These are phyloP conservation scores for Aspergillus glaucus DNA, from an alignment of 2,329 filamentous ascomycete species.

Conservation along the genomic window DNA sequence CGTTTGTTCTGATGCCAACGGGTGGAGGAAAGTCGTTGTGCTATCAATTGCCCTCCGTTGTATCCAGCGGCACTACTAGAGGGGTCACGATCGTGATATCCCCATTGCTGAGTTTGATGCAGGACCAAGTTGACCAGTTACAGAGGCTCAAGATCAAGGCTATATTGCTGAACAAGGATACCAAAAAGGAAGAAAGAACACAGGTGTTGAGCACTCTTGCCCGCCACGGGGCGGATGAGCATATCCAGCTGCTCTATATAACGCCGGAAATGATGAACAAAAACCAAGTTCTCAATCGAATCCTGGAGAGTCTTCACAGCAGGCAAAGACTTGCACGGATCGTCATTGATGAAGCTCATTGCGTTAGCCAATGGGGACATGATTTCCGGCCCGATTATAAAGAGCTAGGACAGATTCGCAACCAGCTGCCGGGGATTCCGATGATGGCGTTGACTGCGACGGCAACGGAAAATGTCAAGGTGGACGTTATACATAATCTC, in stretches of 20 bases:
- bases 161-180: conserved; percentile 73
- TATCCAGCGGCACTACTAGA: conserved; percentile 68
- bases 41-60: conserved; percentile 86
- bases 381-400: conserved; percentile 98
- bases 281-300: conserved; percentile 61
- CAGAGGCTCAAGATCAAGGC: conserved; percentile 69
- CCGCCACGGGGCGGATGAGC: conserved; percentile 61
- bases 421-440: conserved; percentile 69
- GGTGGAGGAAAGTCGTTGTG: conserved; percentile 95
- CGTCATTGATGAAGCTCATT: conserved; percentile 98
- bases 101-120: conserved; percentile 89
- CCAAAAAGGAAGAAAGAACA: conserved; percentile 54
- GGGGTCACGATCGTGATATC: conserved; percentile 95
- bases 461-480: conserved; percentile 84
- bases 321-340: conserved; percentile 74
- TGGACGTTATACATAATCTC: conserved; percentile 89
- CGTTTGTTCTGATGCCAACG: conserved; percentile 95
- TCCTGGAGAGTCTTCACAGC: conserved; percentile 61
- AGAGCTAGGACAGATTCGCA: conserved; percentile 66
- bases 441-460: conserved; percentile 95
- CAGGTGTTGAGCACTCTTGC: conserved; percentile 61
- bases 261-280: conserved; percentile 96
- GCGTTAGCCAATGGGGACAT: conserved; percentile 98
- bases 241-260: conserved; percentile 83
- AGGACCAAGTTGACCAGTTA: conserved; percentile 88